Conservation (phyloP, 2,329 filamentous ascomycete genomes). For the Aspergillus fumigatus region DNA sequence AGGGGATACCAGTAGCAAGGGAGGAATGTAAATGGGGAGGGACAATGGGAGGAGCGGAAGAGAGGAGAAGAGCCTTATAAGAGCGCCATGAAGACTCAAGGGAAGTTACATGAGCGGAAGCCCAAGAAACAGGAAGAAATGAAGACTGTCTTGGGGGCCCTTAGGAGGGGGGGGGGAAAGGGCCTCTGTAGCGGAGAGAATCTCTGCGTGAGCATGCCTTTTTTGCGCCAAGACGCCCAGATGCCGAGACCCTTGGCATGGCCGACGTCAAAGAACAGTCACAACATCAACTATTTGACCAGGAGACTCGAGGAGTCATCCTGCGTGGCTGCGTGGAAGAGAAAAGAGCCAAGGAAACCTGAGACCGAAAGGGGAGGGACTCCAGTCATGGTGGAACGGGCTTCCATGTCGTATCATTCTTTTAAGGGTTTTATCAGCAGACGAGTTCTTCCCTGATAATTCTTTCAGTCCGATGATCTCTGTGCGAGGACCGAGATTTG, state of each 20-base stretch:
- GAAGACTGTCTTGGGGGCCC: constrained; percentile 8
- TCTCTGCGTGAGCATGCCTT: constrained; percentile 9
- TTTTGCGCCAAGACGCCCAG: constrained; percentile 27
- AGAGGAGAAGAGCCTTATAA: constrained; percentile 15
- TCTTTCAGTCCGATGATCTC: background rate
- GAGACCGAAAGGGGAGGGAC: background rate
- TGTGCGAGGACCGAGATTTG: background rate
- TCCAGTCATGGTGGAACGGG: background rate
- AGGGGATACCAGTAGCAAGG: background rate
- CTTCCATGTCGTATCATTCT: background rate
- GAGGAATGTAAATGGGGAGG: background rate
- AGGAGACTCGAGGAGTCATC: background rate
- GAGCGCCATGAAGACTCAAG: constrained; percentile 13
- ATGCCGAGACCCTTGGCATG: constrained; percentile 30
- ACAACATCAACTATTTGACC: background rate
- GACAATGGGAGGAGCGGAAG: constrained; percentile 5
- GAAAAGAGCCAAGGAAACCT: background rate
- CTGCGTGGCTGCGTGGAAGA: background rate
- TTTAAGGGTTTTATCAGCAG: background rate
- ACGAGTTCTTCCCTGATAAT: background rate
- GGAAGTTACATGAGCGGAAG: constrained; percentile 18
- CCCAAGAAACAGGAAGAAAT: constrained; percentile 12
- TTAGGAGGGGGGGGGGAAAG: constrained; percentile 9
- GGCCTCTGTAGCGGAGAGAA: constrained; percentile 14
- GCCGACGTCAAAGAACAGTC: constrained; percentile 11